Percentiles rank a stretch among this genome's conserved stretches.
Conservation (phyloP, 768 basidiomycete species). For the Austroboletus festivus region DNA sequence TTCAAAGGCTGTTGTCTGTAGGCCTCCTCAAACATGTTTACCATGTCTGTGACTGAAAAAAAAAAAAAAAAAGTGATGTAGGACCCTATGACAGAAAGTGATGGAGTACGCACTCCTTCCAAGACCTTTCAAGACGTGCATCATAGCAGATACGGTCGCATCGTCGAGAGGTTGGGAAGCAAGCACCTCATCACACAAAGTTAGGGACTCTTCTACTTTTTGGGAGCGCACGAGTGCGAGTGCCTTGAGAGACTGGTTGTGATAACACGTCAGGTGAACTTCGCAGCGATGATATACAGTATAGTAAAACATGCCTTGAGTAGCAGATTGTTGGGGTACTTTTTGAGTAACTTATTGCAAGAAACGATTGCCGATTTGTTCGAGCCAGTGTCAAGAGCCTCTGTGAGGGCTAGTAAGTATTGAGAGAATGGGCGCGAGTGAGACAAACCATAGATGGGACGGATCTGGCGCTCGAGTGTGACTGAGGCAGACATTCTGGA, state of each 20-base stretch:
- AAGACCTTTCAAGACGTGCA: slow-evolving; percentile 76
- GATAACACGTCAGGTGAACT: slow-evolving; percentile 12
- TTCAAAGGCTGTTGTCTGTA: slow-evolving; percentile 77
- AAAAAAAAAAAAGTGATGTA: background rate
- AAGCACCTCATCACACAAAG: slow-evolving; percentile 77
- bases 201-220: slow-evolving; percentile 81
- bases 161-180: slow-evolving; percentile 71
- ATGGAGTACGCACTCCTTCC: slow-evolving; percentile 52
- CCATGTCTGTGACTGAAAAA: slow-evolving; percentile 65
- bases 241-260: slow-evolving; percentile 70
- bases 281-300: background rate
- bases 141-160: slow-evolving; percentile 72
- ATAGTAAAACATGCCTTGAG: slow-evolving; percentile 54
- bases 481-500: slow-evolving; percentile 45
- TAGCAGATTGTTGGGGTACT: slow-evolving; percentile 70
- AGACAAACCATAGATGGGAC: slow-evolving; percentile 75
- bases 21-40: slow-evolving; percentile 83
- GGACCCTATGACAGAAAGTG: background rate
- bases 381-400: slow-evolving; percentile 82
- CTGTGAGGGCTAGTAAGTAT: slow-evolving; percentile 35
- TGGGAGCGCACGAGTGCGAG: slow-evolving; percentile 80
- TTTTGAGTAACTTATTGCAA: slow-evolving; percentile 87
- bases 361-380: slow-evolving; percentile 83
- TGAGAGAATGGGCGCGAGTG: background rate
- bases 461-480: slow-evolving; percentile 78